Conservation (phyloP, 2,329 filamentous ascomycete genomes). For the Hypocrella siamensis region DNA sequence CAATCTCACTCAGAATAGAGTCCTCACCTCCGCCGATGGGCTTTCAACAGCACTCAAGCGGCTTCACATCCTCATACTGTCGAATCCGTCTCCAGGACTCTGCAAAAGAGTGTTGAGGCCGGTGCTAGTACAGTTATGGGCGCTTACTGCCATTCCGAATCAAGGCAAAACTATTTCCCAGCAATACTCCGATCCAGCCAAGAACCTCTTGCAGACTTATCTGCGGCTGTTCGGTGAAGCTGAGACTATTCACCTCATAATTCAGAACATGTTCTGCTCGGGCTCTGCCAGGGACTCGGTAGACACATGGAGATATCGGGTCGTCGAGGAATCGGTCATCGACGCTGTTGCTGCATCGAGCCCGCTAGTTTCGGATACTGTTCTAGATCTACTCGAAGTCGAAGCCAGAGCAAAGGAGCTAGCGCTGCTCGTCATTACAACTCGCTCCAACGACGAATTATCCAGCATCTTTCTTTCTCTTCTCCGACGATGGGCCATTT, state of each 20-base stretch:
- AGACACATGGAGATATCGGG: slow-evolving; percentile 36
- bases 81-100: slow-evolving; percentile 51
- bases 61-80: slow-evolving; percentile 38
- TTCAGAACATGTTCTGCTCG: slow-evolving; percentile 38
- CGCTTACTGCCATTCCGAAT: slow-evolving; percentile 35
- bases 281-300: slow-evolving; percentile 23
- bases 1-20: slow-evolving; percentile 24
- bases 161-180: slow-evolving; percentile 17
- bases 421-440: slow-evolving; percentile 30
- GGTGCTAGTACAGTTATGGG: slow-evolving; percentile 47
- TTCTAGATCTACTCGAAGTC: slow-evolving; percentile 25
- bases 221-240: slow-evolving; percentile 38
- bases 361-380: slow-evolving; percentile 5
- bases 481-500: slow-evolving; percentile 40
- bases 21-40: slow-evolving; percentile 30
- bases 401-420: slow-evolving; percentile 32
- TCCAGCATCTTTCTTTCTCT: slow-evolving; percentile 45
- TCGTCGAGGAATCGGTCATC: slow-evolving; percentile 28
- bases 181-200: slow-evolving; percentile 27
- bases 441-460: slow-evolving; percentile 37
- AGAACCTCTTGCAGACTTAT: slow-evolving; percentile 37
- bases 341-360: slow-evolving; percentile 25
- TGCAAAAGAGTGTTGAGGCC: slow-evolving; percentile 44
- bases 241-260: slow-evolving; percentile 30
- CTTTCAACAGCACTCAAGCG: slow-evolving; percentile 37